Evolutionary conservation across 1,139 yeast genomes (phyloP), one percentile per base, ranked within the genome.

Genomic region (Suhomyces maxii): DNA sequence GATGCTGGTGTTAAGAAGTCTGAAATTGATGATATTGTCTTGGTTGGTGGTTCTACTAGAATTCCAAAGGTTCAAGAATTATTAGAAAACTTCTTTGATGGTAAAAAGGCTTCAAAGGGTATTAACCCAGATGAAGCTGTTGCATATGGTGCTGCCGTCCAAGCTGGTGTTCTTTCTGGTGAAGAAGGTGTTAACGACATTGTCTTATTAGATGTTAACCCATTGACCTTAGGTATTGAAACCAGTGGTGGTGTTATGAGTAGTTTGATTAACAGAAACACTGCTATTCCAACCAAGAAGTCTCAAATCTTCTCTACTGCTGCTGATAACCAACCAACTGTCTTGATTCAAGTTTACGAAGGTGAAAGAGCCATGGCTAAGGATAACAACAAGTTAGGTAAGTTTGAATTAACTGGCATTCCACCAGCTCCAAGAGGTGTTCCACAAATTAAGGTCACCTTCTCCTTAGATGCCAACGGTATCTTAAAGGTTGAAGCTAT

Each of bases 21-120:
- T 45, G 95, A 87, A 57, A 80, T 90, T 57, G 95, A 90, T 68
- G 97, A 90, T 66, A 88, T 90, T 68, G 97, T 90, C 39, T 79
- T 90, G 50, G 97, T 90, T 60, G 97, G 97, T 79, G 97, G 97
- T 74, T 90, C 97, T 41, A 90, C 97, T 51, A 89, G 97, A 83
- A 90, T 90, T 77, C 97, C 97, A 73, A 90, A 89, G 80, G 96
- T 90, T 57, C 97, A 89, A 78, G 87, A 87, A 71, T 79, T 90
- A 61, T 80, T 90, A 57, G 96, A 90, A 73, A 79, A 82, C 57
- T 89, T 75, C 82, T 90, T 90, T 71, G 86, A 86, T 66, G 96
- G 96, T 63, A 90, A 90, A 81, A 87, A 89, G 76, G 93, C 95
- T 48, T 85, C 95, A 57, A 89, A 89, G 80, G 95, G 96, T 75